Evolutionary conservation across 1,139 yeast genomes (phyloP), one percentile per base, ranked within the genome.

Genomic region (Geotrichum carabidarum): DNA sequence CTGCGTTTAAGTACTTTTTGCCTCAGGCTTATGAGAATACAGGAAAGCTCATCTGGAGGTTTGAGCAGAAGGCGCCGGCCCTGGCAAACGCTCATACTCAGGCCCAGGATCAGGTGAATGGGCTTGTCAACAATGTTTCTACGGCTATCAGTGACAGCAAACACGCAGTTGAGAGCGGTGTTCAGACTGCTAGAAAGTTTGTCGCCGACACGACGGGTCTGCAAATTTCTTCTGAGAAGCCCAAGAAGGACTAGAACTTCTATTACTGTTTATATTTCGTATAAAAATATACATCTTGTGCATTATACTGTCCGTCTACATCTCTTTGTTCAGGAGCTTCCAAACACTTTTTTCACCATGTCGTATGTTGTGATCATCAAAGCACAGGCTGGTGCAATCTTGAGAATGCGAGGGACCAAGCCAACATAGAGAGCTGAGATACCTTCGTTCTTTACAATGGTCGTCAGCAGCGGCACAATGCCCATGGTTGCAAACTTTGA

Each of bases 351-450:
- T 70, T 93, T 93, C 35, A 95, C 88, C 51, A 90, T 75, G 68
- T 93, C 99, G 68, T 93, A 93, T 43, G 95, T 85, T 2, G 97
- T 88, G 50, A 93, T 91, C 99, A 93, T 93, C 38, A 93, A 91
- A 1, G 99, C 99, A 77, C 99, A 93, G 12, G 97, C 85, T 3
- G 99, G 98, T 0, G 97, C 96, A 43, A 93, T 86, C 66, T 91
- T 93, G 69, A 91, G 73, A 11, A 93, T 80, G 60, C 99, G 77
- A 0, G 98, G 98, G 1, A 81, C 76, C 45, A 90, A 73, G 0
- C 99, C 99, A 42, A 88, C 86, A 67, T 84, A 91, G 18, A 93
- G 73, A 0, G 97, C 94, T 4, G 76, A 65, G n/a, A 80, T 48
- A 0, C 99, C 99, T 68, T 93, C 99, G 32, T 74, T 78, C 62